A percentile compares a stretch with the other conserved stretches of the same genome.
These are phyloP conservation scores for Brettanomyces bruxellensis DNA, from an alignment of 805 yeast genomes.

Conservation along the genomic window DNA sequence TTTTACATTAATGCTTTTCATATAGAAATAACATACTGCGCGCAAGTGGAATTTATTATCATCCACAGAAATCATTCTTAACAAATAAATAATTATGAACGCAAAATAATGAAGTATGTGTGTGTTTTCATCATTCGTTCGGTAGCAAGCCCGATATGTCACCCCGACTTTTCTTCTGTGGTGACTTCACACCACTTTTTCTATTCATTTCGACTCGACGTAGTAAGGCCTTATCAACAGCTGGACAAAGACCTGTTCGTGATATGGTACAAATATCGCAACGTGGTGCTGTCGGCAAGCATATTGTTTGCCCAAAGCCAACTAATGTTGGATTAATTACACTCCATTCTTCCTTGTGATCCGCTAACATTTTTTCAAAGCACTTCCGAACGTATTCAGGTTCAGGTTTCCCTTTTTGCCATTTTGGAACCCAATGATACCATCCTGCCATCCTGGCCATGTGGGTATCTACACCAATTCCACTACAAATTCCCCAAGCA, in stretches of 20 bases:
- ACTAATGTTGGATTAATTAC: constrained; percentile 82
- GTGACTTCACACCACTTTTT: constrained; percentile 13
- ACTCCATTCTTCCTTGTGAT: constrained; percentile 51
- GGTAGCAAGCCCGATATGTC: constrained; percentile 29
- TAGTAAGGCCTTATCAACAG: constrained; percentile 40
- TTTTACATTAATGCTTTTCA: too few species aligned
- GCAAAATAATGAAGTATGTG: background rate
- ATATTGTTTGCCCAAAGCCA: constrained; percentile 88
- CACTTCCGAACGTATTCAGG: constrained; percentile 71
- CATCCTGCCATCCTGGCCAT: constrained; percentile 69
- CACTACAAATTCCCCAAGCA: constrained; percentile 70
- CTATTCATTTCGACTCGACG: constrained; percentile 18
- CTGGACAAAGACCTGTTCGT: constrained; percentile 45
- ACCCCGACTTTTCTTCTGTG: constrained; percentile 29
- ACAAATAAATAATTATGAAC: background rate
- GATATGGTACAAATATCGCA: constrained; percentile 66
- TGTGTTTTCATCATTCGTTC: constrained; percentile 21
- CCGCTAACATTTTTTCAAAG: constrained; percentile 68
- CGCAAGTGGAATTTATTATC: too few species aligned
- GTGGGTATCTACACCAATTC: constrained; percentile 95
- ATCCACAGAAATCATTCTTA: background rate
- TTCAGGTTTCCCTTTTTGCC: constrained; percentile 37
- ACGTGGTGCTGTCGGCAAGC: constrained; percentile 59
- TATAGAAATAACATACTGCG: too few species aligned
- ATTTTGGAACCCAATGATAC: constrained; percentile 66